Conservation (phyloP, 495 filamentous ascomycete genomes). For the Pseudotulostoma volvatum region DNA sequence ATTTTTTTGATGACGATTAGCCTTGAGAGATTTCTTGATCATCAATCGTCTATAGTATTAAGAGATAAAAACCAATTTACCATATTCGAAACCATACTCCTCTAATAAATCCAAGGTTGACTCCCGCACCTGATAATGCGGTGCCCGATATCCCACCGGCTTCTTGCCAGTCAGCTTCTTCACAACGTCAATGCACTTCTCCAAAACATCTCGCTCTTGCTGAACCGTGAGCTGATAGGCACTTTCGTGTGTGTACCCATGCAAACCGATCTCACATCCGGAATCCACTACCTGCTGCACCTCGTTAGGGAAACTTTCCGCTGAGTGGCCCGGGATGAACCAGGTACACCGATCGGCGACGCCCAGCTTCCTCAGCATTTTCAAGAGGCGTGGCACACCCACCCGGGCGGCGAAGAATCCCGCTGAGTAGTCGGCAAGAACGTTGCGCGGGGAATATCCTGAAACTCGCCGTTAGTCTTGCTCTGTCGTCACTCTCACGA, state of each 20-base stretch:
- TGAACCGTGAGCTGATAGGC: conserved; percentile 35
- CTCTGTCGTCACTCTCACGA: conserved; percentile 1
- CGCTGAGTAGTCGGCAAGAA: conserved; percentile 39
- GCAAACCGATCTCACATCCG: conserved; percentile 42
- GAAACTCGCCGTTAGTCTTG: no score
- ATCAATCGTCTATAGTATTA: no score
- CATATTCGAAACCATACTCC: conserved; percentile 38
- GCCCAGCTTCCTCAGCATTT: conserved; percentile 36
- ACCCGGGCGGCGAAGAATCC: conserved; percentile 44
- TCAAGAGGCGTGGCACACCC: conserved; percentile 41
- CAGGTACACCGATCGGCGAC: conserved; percentile 40
- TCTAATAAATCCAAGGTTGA: conserved; percentile 38
- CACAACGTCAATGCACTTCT: conserved; percentile 35
- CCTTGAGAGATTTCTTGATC: no score
- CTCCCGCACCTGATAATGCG: conserved; percentile 40
- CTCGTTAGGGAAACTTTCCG: conserved; percentile 42
- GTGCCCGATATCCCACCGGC: conserved; percentile 40
- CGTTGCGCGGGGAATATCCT: conserved; percentile 28
- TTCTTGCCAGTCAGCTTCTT: conserved; percentile 33
- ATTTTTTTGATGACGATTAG: no score
- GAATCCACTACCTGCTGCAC: conserved; percentile 36
- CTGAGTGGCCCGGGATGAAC: conserved; percentile 48
- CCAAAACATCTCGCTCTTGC: conserved; percentile 42
- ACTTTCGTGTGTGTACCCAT: conserved; percentile 47
- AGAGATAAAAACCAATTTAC: no score